A percentile compares a stretch with the other conserved stretches of the same genome.
phyloP scores from a whole-genome alignment of 176 grass and related monocot genomes.

The Oryza glaberrima region DNA sequence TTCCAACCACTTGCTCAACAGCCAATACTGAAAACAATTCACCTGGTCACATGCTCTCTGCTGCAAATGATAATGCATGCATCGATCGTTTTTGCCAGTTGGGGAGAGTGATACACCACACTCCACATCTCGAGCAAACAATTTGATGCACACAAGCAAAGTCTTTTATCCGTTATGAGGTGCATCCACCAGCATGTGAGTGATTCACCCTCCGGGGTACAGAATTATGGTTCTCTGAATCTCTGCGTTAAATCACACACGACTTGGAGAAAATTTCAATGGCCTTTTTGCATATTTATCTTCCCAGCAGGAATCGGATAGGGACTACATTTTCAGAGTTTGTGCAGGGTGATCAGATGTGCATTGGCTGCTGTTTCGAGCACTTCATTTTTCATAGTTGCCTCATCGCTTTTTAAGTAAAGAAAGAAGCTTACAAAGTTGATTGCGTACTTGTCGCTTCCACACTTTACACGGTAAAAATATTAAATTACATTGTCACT shows the following conservation, averaged over 20 bases:
- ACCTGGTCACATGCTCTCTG: constrained; percentile 1
- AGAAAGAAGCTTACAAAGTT: constrained; percentile 11
- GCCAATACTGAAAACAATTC: background rate
- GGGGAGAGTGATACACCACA: constrained; percentile 20
- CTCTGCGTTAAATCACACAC: background rate
- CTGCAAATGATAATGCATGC: background rate
- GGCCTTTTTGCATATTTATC: background rate
- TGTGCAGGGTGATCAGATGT: constrained; percentile 13
- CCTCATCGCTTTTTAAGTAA: background rate
- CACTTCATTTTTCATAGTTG: background rate
- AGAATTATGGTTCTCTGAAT: background rate
- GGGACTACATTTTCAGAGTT: background rate
- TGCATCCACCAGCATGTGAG: background rate
- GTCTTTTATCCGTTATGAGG: background rate
- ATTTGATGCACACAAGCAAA: background rate
- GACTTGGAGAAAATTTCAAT: background rate
- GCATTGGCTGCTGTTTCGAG: background rate
- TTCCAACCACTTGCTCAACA: background rate
- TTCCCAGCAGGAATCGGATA: background rate
- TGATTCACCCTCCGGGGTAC: too few species aligned
- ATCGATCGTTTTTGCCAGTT: constrained; percentile 10
- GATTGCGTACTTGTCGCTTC: constrained; percentile 4
- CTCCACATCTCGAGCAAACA: background rate
- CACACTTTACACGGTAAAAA: constrained; percentile 27
- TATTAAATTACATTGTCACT: constrained; percentile 14